These are phyloP conservation scores for Tympanopsis confertula DNA, from an alignment of 2,329 filamentous ascomycete species.

Conservation along the genomic window DNA sequence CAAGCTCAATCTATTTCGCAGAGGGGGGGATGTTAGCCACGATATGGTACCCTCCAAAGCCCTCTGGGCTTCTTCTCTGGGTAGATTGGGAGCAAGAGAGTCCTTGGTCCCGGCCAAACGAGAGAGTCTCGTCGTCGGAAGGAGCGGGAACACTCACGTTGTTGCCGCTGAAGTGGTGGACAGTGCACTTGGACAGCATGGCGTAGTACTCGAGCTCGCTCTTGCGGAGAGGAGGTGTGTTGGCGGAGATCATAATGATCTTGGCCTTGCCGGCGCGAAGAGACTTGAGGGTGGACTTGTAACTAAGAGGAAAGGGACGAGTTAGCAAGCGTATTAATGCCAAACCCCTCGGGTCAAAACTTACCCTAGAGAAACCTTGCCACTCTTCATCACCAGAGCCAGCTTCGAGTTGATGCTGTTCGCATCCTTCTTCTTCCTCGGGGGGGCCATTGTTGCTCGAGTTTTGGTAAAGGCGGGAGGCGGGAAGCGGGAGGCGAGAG, in stretches of 20 bases:
- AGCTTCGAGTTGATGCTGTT: conserved; percentile 59
- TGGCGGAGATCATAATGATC: conserved; percentile 75
- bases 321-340: neutral
- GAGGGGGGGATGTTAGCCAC: neutral
- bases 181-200: conserved; percentile 81
- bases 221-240: conserved; percentile 96
- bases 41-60: neutral
- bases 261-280: conserved; percentile 92
- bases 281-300: conserved; percentile 81
- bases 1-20: neutral
- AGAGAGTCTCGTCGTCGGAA: too few relatives aligned
- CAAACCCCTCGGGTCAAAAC: neutral
- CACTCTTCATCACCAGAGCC: conserved; percentile 52
- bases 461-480: too few relatives aligned
- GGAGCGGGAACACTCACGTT: conserved; percentile 91
- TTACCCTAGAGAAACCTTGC: conserved; percentile 40
- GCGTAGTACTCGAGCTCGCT: conserved; percentile 91
- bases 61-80: neutral
- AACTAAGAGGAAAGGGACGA: conserved; percentile 66
- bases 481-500: neutral
- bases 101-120: neutral
- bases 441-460: conserved; percentile 50
- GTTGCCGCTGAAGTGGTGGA: conserved; percentile 97
- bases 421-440: conserved; percentile 82
- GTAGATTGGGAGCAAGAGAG: too few relatives aligned